Conservation (phyloP, 2,329 filamentous ascomycete genomes). For the Monosporascus sp. region DNA sequence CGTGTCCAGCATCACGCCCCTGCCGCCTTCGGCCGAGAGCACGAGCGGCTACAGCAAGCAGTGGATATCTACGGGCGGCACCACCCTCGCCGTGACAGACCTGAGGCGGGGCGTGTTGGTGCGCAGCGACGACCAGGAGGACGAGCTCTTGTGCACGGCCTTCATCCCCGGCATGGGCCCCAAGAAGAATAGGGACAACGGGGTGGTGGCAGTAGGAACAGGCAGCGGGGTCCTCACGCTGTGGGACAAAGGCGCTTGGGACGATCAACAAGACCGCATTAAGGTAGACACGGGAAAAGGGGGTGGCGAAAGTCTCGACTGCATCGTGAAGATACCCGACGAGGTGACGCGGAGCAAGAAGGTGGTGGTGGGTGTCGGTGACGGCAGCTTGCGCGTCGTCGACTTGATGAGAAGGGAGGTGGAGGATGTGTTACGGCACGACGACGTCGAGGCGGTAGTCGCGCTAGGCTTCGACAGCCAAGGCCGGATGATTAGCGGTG, state of each 20-base stretch:
- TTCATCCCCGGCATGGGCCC: conserved; percentile 74
- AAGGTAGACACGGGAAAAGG: conserved; percentile 60
- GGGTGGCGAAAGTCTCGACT: conserved; percentile 75
- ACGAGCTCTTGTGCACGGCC: conserved; percentile 78
- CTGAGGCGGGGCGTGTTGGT: conserved; percentile 79
- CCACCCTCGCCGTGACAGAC: conserved; percentile 86
- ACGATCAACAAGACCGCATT: conserved; percentile 88
- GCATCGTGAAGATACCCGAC: conserved; percentile 67
- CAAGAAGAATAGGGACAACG: conserved; percentile 60
- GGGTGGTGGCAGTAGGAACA: conserved; percentile 70
- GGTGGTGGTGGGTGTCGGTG: conserved; percentile 74
- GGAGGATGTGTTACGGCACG: conserved; percentile 63
- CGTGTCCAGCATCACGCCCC: conserved; percentile 77
- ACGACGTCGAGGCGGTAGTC: conserved; percentile 82
- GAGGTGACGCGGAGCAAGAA: conserved; percentile 65
- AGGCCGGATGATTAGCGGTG: conserved; percentile 83
- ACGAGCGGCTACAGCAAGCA: conserved; percentile 90
- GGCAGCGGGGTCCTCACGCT: conserved; percentile 79
- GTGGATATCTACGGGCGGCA: conserved; percentile 90
- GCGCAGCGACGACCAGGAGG: conserved; percentile 89
- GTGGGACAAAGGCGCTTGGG: conserved; percentile 94
- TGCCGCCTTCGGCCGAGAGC: conserved; percentile 73
- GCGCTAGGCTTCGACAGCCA: conserved; percentile 78
- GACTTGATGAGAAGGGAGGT: conserved; percentile 70
- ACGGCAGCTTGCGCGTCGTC: conserved; percentile 74